Evolutionary conservation across 441 rosid species (phyloP).

Genomic region (Croton laevigatus): DNA sequence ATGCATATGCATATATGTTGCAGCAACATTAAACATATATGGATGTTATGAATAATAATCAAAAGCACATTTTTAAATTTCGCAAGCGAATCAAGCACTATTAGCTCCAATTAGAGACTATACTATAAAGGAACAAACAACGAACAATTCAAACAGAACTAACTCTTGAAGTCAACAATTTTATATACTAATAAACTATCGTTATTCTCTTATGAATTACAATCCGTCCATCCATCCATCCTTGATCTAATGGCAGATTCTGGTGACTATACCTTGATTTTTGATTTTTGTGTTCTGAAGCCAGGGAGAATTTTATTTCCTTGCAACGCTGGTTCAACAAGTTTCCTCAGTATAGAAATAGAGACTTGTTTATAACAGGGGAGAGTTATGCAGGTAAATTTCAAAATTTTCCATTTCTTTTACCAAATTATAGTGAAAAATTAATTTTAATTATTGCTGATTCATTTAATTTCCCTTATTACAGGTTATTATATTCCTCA

Average conservation of each 20-base stretch:
- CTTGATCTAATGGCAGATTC: too few relatives aligned
- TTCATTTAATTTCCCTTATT: background rate
- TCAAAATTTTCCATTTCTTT: background rate
- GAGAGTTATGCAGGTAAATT: slow-evolving; percentile 95
- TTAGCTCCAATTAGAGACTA: background rate
- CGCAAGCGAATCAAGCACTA: background rate
- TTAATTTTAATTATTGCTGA: slow-evolving; percentile 5
- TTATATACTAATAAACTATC: too few relatives aligned
- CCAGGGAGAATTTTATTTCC: slow-evolving; percentile 89
- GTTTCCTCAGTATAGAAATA: slow-evolving; percentile 82
- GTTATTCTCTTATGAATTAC: too few relatives aligned
- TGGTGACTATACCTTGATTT: slow-evolving; percentile 14
- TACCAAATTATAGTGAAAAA: background rate
- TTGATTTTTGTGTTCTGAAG: slow-evolving; percentile 47
- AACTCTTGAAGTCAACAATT: slow-evolving; percentile 8
- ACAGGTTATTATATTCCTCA: slow-evolving; percentile 96
- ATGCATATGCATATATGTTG: background rate
- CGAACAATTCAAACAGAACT: background rate
- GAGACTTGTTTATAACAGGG: slow-evolving; percentile 84
- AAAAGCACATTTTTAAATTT: background rate
- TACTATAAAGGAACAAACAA: background rate
- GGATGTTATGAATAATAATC: background rate
- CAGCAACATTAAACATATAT: background rate
- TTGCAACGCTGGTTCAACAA: slow-evolving; percentile 84
- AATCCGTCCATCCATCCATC: too few relatives aligned